A percentile compares a stretch with the other conserved stretches of the same genome.
phyloP scores from a whole-genome alignment of 352 stramenopile species.

The Phytopythium kandeliae region DNA sequence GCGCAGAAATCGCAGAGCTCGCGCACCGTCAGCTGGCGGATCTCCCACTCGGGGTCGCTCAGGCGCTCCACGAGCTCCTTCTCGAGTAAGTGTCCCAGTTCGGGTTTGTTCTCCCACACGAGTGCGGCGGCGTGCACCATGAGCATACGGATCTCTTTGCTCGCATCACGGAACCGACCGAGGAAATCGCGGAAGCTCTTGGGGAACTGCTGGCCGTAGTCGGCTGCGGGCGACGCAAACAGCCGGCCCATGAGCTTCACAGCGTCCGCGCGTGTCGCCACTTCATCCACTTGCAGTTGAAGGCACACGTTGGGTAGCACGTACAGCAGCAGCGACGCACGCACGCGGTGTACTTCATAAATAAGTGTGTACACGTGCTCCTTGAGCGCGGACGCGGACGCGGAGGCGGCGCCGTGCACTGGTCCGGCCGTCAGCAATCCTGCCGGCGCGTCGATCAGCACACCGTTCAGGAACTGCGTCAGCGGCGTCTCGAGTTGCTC shows the following conservation, averaged over 20 bases:
- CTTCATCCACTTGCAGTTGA: constrained; percentile 83
- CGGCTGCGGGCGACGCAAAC: constrained; percentile 68
- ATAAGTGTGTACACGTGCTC: constrained; percentile 83
- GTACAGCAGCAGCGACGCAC: constrained; percentile 64
- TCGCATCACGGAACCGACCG: constrained; percentile 79
- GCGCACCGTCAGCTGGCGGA: constrained; percentile 68
- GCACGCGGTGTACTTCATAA: constrained; percentile 79
- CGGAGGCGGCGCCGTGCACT: constrained; percentile 32
- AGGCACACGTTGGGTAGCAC: constrained; percentile 84
- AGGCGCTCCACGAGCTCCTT: constrained; percentile 69
- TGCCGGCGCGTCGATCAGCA: constrained; percentile 50
- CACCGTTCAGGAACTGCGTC: constrained; percentile 77
- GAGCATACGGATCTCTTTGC: constrained; percentile 82
- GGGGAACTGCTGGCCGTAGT: constrained; percentile 72
- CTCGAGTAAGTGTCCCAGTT: constrained; percentile 52
- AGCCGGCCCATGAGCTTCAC: constrained; percentile 73
- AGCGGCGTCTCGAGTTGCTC: constrained; percentile 63
- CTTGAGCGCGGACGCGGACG: constrained; percentile 61
- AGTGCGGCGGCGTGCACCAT: constrained; percentile 69
- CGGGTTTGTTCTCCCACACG: constrained; percentile 70
- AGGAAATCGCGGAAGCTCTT: constrained; percentile 86
- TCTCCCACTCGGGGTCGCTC: constrained; percentile 80
- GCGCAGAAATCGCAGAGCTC: constrained; percentile 79
- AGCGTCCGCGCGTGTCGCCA: constrained; percentile 71
- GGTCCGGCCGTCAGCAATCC: constrained; percentile 6